Evolutionary conservation across 1,139 yeast species (phyloP), one percentile per base, ranked within the genome.

Genomic region (Waltiozyma sp.): DNA sequence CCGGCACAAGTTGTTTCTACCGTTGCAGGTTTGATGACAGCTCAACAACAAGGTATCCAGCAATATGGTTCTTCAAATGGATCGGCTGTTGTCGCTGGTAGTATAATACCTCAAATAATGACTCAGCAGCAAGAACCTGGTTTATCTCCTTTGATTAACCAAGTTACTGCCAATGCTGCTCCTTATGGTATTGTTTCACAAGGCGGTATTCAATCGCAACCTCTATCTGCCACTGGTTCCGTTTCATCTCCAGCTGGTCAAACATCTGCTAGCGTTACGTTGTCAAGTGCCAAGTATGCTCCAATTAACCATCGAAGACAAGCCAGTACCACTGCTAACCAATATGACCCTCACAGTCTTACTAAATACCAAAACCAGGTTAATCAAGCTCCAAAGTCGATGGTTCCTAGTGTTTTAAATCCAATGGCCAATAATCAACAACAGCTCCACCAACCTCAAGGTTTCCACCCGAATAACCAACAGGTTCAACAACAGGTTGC

Each of bases 301-400:
- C 69, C 69, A 38, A 62, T 62, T 35, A 64, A 59, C 24, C 66
- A 63, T 28, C 51, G 46, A 43, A 63, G 66, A 45, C 66, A 62
- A 40, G 47, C 53, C 21, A 53, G 55, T 33, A 37, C 50, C 1
- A 52, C 57, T 38, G 58, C 57, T 8, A 52, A 52, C 38, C 52
- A 49, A 40, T 52, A 48, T 41, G 58, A 49, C 45, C 54, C 53
- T 23, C 37, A 44, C 38, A 53, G 57, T 40, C 40, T 53, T 21
- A 43, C 51, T 9, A 50, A 47, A 40, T 23, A 41, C 15, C 47
- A 47, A 18, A 41, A 39, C 7, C 39, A 34, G 3, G 40, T 31
- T 1, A 36, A 40, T 19, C 26, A 16, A n/a, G 31, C 15, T 31
- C 33, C 31, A 3, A 8, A 31, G 34, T 18, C 34, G 3, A n/a